Percentiles rank a stretch among this genome's conserved stretches.
Evolutionary conservation across 345 rosid genomes (phyloP).

Genomic region (Crucihimalaya himalaica): DNA sequence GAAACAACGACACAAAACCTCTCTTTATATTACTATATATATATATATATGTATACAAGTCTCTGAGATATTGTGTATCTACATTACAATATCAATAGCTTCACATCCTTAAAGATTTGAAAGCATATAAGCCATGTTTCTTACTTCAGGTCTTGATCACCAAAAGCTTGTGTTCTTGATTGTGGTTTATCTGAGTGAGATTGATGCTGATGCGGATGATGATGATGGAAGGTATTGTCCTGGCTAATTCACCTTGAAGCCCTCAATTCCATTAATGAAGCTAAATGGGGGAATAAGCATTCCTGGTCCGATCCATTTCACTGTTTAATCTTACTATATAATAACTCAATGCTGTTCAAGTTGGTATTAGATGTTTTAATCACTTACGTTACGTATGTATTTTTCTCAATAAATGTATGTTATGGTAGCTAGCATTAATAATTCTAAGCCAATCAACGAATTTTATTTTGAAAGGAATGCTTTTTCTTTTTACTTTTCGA

Average conservation of each 20-base stretch:
- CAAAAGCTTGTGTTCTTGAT: conserved; percentile 26
- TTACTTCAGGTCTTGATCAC: not conserved
- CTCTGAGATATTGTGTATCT: not conserved
- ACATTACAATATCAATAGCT: not conserved
- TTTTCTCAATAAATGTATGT: not conserved
- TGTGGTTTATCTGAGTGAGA: conserved; percentile 4
- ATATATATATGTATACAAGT: not conserved
- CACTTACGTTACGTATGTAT: not conserved
- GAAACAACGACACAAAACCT: conserved; percentile 37
- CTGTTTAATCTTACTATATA: not conserved
- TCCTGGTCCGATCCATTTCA: conserved; percentile 37
- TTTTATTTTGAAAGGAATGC: not conserved
- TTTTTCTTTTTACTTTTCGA: not conserved
- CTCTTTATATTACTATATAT: conserved; percentile 19
- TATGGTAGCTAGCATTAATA: not conserved
- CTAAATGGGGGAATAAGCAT: conserved; percentile 42
- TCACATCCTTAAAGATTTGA: not conserved
- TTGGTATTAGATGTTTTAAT: not conserved
- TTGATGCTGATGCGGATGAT: conserved; percentile 10
- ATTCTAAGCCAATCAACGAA: not conserved
- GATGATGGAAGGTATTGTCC: conserved; percentile 6
- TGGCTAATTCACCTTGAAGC: conserved; percentile 16
- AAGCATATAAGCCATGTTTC: conserved; percentile 16
- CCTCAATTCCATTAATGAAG: not conserved
- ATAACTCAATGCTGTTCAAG: conserved; percentile 1